Evolutionary conservation across 1,284 basidiomycete species (phyloP).

Genomic region (Hemileia vastatrix): DNA sequence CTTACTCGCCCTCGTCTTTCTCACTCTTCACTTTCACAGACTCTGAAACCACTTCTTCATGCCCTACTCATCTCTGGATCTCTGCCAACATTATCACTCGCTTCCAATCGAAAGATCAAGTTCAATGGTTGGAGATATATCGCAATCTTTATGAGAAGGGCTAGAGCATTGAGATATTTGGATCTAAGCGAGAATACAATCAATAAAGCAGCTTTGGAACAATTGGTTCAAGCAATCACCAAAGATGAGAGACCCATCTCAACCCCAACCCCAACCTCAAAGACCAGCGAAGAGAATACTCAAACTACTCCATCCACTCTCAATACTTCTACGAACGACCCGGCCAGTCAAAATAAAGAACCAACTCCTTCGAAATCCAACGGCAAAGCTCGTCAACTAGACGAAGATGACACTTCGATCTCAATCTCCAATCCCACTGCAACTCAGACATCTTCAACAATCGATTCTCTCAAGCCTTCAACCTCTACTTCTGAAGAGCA

Average conservation of each 20-base stretch:
- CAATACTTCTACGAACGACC: neutral
- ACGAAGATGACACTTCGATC: neutral
- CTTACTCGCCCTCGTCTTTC: too few relatives aligned
- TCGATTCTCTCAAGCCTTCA: neutral
- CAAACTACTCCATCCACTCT: neutral
- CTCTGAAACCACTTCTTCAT: slow-evolving; percentile 81
- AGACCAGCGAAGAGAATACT: neutral
- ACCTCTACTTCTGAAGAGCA: neutral
- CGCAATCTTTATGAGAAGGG: slow-evolving; percentile 66
- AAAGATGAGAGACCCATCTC: slow-evolving; percentile 21
- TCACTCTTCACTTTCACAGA: too few relatives aligned
- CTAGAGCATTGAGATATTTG: slow-evolving; percentile 60
- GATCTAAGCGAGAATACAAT: slow-evolving; percentile 78
- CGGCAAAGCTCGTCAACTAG: neutral
- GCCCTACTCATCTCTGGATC: slow-evolving; percentile 75
- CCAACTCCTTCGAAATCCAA: neutral
- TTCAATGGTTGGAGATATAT: slow-evolving; percentile 66
- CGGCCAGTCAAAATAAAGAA: neutral
- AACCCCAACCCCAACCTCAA: neutral
- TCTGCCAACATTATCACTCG: slow-evolving; percentile 70
- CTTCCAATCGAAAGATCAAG: slow-evolving; percentile 77
- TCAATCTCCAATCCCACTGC: neutral
- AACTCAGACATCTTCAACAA: too few relatives aligned
- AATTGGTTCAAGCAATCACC: slow-evolving; percentile 56
- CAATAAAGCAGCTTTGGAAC: slow-evolving; percentile 73